Conservation (phyloP, 345 rosid species). For the Citrus sinensis region DNA sequence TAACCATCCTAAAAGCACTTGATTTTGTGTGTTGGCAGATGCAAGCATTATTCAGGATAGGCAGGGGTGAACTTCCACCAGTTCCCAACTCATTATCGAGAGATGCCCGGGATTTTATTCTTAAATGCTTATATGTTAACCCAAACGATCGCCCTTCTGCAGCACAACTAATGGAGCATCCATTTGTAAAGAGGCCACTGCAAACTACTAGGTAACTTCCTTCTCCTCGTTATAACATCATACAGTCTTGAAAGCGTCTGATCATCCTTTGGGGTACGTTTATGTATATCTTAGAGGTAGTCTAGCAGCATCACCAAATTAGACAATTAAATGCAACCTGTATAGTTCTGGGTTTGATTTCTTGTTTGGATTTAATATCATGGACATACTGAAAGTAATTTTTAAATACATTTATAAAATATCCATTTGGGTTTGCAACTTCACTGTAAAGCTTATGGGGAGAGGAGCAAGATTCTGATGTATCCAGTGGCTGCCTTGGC, state of each 20-base stretch:
- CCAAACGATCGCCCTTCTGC: constrained; percentile 69
- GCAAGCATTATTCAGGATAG: constrained; percentile 64
- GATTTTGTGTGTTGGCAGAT: constrained; percentile 32
- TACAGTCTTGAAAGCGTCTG: background rate
- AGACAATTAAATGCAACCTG: background rate
- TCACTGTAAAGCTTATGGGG: background rate
- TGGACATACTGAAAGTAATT: background rate
- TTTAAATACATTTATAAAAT: background rate
- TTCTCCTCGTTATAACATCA: constrained; percentile 27
- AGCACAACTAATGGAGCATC: constrained; percentile 59
- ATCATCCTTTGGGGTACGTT: background rate
- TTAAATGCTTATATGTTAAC: constrained; percentile 58
- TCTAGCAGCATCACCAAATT: background rate
- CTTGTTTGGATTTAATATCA: background rate
- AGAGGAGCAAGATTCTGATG: background rate
- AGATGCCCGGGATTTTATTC: constrained; percentile 63
- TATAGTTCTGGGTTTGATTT: background rate
- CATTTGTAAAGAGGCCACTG: constrained; percentile 58
- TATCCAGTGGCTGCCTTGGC: no score
- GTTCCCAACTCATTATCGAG: constrained; percentile 48
- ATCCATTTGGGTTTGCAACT: background rate
- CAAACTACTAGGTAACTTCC: constrained; percentile 36
- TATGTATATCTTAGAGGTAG: background rate
- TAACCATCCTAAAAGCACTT: constrained; percentile 11
- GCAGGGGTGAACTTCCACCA: constrained; percentile 57